Base-by-base conservation (phyloP, 176 grass and related monocot genomes). In the Raddia distichophylla region DNA sequence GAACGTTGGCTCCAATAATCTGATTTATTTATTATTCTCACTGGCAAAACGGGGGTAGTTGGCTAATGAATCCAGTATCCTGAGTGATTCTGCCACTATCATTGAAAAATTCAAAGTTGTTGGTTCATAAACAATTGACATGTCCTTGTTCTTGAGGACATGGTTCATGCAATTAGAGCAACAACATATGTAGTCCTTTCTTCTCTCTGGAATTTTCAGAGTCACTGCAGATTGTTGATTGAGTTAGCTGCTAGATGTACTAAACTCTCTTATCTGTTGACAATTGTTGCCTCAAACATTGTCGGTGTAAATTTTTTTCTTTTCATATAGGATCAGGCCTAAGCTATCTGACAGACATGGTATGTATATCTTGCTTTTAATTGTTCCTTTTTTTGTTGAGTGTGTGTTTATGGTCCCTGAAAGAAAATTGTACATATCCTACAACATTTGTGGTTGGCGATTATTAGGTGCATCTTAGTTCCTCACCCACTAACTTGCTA, bases 71-170 rank as follows among this genome's bases (percentile, higher is more conserved):
- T 79, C 11, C 1, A 43, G 14, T 68, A 44, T 18, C 48, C 51
- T 52, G 77, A 68, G 60, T 52, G 10, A 50, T 67, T 67, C 12
- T 79, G 17, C 11, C 58, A 59, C 6, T 49, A 52, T 46, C 27
- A 11, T 70, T 72, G 49, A 27, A 17, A 71, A 44, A 87, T 58
- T 40, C 8, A 83, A 83, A 78, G 50, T 77, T 2, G 13, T 56
- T 49, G 60, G 65, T 48, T 64, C 20, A 71, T 82, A 64, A 77
- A 70, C 65, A 64, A 76, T 52, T 27, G n/a, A 0, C 12, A 37
- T 60, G 14, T 44, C 64, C 78, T 76, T 71, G 10, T 8, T 60
- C 40, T 54, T 45, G 15, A 46, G 10, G 54, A 45, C 13, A 51
- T 69, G n/a, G 13, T 49, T 68, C 3, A 74, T 80, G 59, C 35